These are phyloP conservation scores for Strobilomyces dryophilus DNA, from an alignment of 768 basidiomycete genomes.

Conservation along the genomic window DNA sequence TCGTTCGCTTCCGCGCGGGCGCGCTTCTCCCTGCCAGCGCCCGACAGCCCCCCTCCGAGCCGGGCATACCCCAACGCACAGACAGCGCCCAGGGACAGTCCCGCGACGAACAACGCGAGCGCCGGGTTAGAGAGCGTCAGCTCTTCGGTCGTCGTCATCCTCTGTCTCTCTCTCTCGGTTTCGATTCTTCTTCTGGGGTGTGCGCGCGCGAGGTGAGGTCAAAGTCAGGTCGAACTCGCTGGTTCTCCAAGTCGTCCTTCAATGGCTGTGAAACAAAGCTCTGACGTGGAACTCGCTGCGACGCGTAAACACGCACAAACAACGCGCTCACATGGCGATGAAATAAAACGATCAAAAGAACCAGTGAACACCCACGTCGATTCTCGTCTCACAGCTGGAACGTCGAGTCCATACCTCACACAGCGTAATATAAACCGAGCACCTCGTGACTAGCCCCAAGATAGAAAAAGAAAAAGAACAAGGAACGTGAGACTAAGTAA, in stretches of 20 bases:
- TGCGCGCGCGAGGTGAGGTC: too few species aligned
- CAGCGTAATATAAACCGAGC: neutral
- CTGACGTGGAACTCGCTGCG: neutral
- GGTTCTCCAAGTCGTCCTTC: too few species aligned
- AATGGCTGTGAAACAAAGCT: neutral
- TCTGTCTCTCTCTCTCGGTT: too few species aligned
- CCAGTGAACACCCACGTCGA: too few species aligned
- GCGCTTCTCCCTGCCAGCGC: neutral
- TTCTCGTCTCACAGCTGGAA: too few species aligned
- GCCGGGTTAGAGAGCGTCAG: constrained; percentile 24
- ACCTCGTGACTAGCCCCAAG: neutral
- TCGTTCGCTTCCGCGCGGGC: too few species aligned
- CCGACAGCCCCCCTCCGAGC: neutral
- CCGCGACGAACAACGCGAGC: constrained; percentile 27
- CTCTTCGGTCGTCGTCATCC: constrained; percentile 27
- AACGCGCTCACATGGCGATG: constrained; percentile 9
- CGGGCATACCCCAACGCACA: constrained; percentile 6
- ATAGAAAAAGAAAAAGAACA: neutral
- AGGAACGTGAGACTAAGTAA: neutral
- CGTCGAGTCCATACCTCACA: too few species aligned
- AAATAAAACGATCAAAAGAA: neutral
- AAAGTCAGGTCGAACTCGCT: too few species aligned
- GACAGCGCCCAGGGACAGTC: constrained; percentile 11
- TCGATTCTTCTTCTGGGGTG: too few species aligned
- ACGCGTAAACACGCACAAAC: constrained; percentile 29